Evolutionary conservation across 805 yeast species (phyloP).

Genomic region (Wickerhamiella siamensis): DNA sequence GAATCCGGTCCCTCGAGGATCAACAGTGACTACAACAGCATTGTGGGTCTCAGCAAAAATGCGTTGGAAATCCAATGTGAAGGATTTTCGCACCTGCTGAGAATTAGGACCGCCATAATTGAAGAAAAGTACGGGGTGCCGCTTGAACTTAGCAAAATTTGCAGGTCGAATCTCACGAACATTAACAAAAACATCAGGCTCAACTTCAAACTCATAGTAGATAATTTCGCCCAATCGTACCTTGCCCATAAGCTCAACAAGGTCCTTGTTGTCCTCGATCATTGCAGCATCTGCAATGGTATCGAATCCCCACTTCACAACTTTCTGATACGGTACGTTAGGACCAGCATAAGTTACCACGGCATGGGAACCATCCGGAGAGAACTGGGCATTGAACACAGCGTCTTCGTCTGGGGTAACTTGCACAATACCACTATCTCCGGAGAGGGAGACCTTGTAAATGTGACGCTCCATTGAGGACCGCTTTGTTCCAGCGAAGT

Average conservation of each 20-base stretch:
- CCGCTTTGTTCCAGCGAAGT: conserved; percentile 59
- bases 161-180: conserved; percentile 67
- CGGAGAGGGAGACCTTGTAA: conserved; percentile 48
- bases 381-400: conserved; percentile 58
- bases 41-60: conserved; percentile 63
- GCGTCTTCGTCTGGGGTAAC: conserved; percentile 46
- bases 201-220: conserved; percentile 33
- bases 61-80: conserved; percentile 51
- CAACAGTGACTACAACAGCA: conserved; percentile 85
- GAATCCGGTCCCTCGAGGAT: conserved; percentile 93
- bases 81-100: conserved; percentile 57
- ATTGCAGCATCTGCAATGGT: conserved; percentile 21
- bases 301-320: conserved; percentile 30
- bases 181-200: conserved; percentile 32
- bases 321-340: conserved; percentile 58
- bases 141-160: conserved; percentile 40
- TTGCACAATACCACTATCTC: conserved; percentile 29
- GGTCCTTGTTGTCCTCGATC: conserved; percentile 21
- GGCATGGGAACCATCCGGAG: conserved; percentile 62
- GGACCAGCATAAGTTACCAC: conserved; percentile 70
- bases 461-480: conserved; percentile 77
- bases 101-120: conserved; percentile 96
- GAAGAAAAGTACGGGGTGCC: conserved; percentile 77
- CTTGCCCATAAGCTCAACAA: conserved; percentile 17
- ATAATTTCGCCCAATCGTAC: conserved; percentile 32